These are phyloP conservation scores for Ceratocystis alfenasii DNA, from an alignment of 2,329 filamentous ascomycete species.

Conservation along the genomic window DNA sequence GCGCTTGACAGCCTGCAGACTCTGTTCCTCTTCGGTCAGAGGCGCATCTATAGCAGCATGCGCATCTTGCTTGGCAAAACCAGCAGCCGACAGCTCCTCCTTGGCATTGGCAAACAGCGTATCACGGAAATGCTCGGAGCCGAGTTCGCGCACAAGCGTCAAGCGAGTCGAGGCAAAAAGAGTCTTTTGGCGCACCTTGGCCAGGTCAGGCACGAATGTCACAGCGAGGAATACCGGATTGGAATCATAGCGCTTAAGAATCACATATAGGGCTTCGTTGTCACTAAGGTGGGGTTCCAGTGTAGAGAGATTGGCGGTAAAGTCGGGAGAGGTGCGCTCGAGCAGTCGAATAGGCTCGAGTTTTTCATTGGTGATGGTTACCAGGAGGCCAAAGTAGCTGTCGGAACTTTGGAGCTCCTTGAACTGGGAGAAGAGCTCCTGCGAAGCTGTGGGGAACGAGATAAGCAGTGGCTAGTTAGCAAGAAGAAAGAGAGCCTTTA, in stretches of 20 bases:
- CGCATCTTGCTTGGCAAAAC: conserved; percentile 61
- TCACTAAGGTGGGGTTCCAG: conserved; percentile 53
- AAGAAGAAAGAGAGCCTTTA: neutral
- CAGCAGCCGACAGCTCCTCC: conserved; percentile 55
- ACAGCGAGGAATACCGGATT: conserved; percentile 53
- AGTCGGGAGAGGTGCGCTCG: conserved; percentile 44
- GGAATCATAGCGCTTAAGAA: conserved; percentile 55
- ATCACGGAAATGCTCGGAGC: conserved; percentile 66
- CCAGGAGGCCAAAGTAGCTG: conserved; percentile 56
- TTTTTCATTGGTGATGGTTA: conserved; percentile 56
- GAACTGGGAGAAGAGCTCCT: conserved; percentile 66
- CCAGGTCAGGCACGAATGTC: conserved; percentile 67
- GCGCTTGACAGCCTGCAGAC: conserved; percentile 58
- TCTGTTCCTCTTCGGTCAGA: conserved; percentile 66
- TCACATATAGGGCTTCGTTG: conserved; percentile 58
- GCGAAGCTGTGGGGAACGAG: conserved; percentile 44
- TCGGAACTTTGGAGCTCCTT: conserved; percentile 51
- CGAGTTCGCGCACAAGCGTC: conserved; percentile 63
- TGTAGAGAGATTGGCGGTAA: conserved; percentile 50
- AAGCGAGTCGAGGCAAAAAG: conserved; percentile 68
- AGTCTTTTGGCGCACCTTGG: conserved; percentile 76
- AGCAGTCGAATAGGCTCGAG: conserved; percentile 48
- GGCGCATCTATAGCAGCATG: conserved; percentile 55
- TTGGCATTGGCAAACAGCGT: conserved; percentile 60
- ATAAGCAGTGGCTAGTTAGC: neutral